Conservation (phyloP, 345 rosid species). For the Kernera saxatilis region DNA sequence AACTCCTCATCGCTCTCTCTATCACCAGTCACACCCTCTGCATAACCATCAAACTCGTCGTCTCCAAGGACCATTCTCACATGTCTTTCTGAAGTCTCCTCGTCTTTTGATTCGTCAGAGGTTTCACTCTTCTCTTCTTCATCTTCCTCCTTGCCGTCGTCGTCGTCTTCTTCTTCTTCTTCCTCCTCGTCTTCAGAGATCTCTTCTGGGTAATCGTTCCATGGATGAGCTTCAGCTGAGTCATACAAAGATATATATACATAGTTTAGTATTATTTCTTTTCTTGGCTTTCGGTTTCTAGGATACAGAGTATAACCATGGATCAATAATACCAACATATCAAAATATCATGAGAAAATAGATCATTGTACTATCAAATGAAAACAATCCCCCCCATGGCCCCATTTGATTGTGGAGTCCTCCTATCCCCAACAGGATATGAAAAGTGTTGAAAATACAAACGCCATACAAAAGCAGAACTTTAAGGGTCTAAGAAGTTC, state of each 20-base stretch:
- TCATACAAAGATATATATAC: not conserved
- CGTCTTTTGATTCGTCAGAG: constrained; percentile 25
- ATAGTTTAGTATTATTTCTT: not conserved
- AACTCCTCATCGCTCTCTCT: constrained; percentile 24
- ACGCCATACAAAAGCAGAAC: not conserved
- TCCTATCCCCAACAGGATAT: not conserved
- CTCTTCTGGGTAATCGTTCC: constrained; percentile 80
- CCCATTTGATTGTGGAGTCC: not conserved
- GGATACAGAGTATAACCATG: not conserved
- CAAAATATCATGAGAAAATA: not conserved
- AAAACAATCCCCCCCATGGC: no score
- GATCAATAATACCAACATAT: not conserved
- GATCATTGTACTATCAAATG: not conserved
- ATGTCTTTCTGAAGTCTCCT: constrained; percentile 11
- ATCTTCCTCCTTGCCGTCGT: constrained; percentile 7
- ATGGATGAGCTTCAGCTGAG: constrained; percentile 73
- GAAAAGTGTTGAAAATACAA: not conserved
- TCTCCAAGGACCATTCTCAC: constrained; percentile 28
- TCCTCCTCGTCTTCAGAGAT: constrained; percentile 42
- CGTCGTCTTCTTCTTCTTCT: constrained; percentile 26
- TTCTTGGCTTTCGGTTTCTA: not conserved
- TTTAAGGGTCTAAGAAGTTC: not conserved
- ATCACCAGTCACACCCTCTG: not conserved
- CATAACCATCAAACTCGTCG: constrained; percentile 25
- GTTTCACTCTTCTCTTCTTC: constrained; percentile 27